Base-by-base conservation (phyloP, 2,329 filamentous ascomycete genomes). In the Fusarium sp. region DNA sequence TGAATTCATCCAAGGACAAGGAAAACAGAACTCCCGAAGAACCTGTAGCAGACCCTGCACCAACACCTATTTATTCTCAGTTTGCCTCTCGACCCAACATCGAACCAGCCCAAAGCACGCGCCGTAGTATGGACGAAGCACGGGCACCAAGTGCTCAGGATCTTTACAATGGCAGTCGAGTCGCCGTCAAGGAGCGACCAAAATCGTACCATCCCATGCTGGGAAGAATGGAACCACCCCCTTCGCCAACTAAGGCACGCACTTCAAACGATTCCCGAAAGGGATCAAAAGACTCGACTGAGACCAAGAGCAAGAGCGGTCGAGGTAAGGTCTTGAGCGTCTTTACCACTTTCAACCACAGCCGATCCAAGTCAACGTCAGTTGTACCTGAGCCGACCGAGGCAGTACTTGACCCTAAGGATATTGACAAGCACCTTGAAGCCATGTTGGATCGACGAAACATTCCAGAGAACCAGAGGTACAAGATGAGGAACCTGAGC, bases 401-500 rank as follows among this genome's bases (percentile, higher is more conserved):
- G 51, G 79, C 80, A 13, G 69, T 76, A n/a, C 82, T 90, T 36
- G 84, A 88, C 63, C 84, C 86, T n/a, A 84, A 86, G 75, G 85
- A 90, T 70, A 87, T 91, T 45, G 85, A 89, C 70, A 83, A 82
- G 65, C 88, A 90, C 71, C 86, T 90, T 54, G 89, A 92, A 77
- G 89, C 88, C 7, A 87, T 90, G 82, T 81, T 97, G 82, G 94
- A 98, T 80, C 91, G 95, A 24, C 90, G 96, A 73, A 98, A 98
- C 78, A 97, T 98, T 62, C 95, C 96, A 7, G 94, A 97, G 79
- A 93, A 98, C 73, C 95, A 98, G 87, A 89, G 96, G 63, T 94
- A 96, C 82, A 97, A 97, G 84, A 98, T 99, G 95, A 90, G 96
- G 51, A 95, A 92, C 64, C 86, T 99, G 69, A 94, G 94, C 72